Evolutionary conservation across 306 rosid genomes (phyloP).

Genomic region (Cucumis melo): DNA sequence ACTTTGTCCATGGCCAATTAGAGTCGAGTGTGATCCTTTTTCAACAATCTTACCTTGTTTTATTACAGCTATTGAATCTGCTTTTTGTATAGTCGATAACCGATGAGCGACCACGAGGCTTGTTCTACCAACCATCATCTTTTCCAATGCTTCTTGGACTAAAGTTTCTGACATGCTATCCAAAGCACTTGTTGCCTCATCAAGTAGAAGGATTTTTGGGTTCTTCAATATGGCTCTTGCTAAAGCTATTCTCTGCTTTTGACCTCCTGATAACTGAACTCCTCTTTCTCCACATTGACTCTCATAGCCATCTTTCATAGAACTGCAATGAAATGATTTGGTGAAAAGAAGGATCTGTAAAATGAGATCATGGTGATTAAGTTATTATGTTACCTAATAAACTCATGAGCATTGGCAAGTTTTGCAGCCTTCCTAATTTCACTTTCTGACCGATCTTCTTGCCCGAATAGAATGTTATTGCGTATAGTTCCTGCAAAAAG

Average conservation of each 20-base stretch:
- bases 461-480: constrained; percentile 53
- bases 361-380: not conserved
- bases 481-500: constrained; percentile 63
- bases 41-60: constrained; percentile 52
- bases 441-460: constrained; percentile 35
- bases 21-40: constrained; percentile 38
- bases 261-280: constrained; percentile 70
- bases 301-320: constrained; percentile 58
- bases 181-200: constrained; percentile 77
- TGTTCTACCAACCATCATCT: constrained; percentile 72
- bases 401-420: constrained; percentile 69
- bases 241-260: constrained; percentile 74
- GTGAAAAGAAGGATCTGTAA: not conserved
- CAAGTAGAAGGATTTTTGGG: constrained; percentile 57
- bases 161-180: constrained; percentile 59
- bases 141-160: constrained; percentile 64
- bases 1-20: constrained; percentile 23
- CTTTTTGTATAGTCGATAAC: constrained; percentile 55
- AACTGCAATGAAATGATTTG: constrained; percentile 22
- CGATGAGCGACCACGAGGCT: constrained; percentile 65
- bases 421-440: constrained; percentile 50
- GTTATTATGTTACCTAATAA: constrained; percentile 34
- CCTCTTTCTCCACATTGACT: constrained; percentile 75
- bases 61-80: constrained; percentile 45
- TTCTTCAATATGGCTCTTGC: constrained; percentile 65